Base-by-base conservation (phyloP, 495 filamentous ascomycete species). In the Hyaloscypha bicolor region DNA sequence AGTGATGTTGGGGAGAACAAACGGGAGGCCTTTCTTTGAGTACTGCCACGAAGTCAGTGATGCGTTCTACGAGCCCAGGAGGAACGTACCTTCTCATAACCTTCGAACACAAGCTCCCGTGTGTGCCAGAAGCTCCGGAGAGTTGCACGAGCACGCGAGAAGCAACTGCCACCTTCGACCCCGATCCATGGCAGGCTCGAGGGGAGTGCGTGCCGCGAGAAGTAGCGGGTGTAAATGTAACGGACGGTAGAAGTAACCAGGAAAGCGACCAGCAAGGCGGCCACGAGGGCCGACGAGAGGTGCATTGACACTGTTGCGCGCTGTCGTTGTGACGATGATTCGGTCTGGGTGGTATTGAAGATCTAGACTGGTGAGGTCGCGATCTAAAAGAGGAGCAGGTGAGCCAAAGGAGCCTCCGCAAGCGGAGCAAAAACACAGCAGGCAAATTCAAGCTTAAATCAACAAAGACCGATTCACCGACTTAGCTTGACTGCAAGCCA, bases 1-100 rank as follows among this genome's bases (percentile, higher is more conserved):
- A 42, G 77, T 68, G 25, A 77, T 71, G 66, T 79, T 79, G 1
- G 81, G 79, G 5, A 79, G 69, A 9, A 83, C 71, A 60, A 76
- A 83, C 4, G 74, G 65, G 31, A 74, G 66, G 58, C 66, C 68
- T 21, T 70, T 58, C 55, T 79, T 81, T 30, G 76, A 78, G 67
- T 80, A 81, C 79, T 81, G 11, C 8, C 6, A 39, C 14, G 19
- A 45, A 9, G 33, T 68, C 31, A 68, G 39, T 25, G 8, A 22
- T 11, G 3, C 4, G 8, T 58, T 57, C 22, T 32, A 45, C 6
- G 35, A 48, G n/a, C 2, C 35, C 25, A 21, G 21, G 51, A 35
- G 35, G 6, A 19, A 19, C 32, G 29, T 51, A 65, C 67, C 48
- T 69, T 69, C 11, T 61, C n/a, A 32, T 69, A 69, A 4, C 62